phyloP scores from a whole-genome alignment of 768 basidiomycete species.

The Psilocybe subaeruginosa region DNA sequence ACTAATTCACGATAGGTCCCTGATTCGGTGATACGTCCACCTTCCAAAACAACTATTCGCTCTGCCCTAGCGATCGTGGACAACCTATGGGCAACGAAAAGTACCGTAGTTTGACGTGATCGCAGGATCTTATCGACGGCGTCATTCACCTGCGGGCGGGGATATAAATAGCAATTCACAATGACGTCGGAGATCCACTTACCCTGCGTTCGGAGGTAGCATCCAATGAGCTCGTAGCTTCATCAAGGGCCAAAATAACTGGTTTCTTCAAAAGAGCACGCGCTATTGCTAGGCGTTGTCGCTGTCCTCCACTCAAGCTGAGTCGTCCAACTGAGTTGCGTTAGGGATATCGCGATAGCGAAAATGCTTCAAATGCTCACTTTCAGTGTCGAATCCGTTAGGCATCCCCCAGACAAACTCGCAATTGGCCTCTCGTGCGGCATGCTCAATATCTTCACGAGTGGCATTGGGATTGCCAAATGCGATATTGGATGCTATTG shows the following conservation, averaged over 20 bases:
- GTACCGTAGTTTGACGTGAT: conserved; percentile 79
- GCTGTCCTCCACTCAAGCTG: conserved; percentile 78
- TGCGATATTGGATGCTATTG: conserved; percentile 93
- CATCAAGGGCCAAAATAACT: conserved; percentile 84
- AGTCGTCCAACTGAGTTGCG: conserved; percentile 58
- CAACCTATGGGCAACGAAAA: conserved; percentile 88
- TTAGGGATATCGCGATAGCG: neutral
- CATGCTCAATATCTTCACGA: conserved; percentile 82
- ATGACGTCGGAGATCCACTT: conserved; percentile 19
- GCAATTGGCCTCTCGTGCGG: conserved; percentile 91
- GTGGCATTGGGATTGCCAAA: conserved; percentile 81
- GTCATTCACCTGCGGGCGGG: conserved; percentile 69
- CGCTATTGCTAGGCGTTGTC: conserved; percentile 82
- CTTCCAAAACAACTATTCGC: conserved; percentile 88
- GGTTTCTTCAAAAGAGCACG: conserved; percentile 90
- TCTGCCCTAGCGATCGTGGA: conserved; percentile 92
- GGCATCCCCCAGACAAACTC: conserved; percentile 97
- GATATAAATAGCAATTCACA: neutral
- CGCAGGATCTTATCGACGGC: conserved; percentile 88
- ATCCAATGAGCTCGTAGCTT: conserved; percentile 88
- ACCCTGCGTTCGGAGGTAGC: conserved; percentile 87
- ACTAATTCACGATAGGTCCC: conserved; percentile 83
- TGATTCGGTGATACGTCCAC: conserved; percentile 79
- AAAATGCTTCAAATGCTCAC: conserved; percentile 44
- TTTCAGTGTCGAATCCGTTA: conserved; percentile 90